A percentile compares a stretch with the other conserved stretches of the same genome.
These are phyloP conservation scores for Hymenoscyphus salicellus DNA, from an alignment of 2,329 filamentous ascomycete genomes.

Conservation along the genomic window DNA sequence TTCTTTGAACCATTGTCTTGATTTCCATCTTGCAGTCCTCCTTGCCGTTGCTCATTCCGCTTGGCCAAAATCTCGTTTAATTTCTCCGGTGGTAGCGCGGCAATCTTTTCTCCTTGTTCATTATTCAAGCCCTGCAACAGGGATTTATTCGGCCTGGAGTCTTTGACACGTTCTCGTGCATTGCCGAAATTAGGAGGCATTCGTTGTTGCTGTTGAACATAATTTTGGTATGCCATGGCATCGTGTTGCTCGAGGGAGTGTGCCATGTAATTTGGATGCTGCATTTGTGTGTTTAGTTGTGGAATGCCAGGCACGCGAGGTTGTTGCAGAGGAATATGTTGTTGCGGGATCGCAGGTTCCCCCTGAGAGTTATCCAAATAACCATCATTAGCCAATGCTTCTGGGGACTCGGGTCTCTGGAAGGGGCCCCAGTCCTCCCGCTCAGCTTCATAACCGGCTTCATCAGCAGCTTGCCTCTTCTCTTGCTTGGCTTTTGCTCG, in stretches of 20 bases:
- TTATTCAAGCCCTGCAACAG: conserved; percentile 43
- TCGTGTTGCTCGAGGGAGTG: conserved; percentile 62
- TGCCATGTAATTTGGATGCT: conserved; percentile 64
- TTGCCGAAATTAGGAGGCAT: conserved; percentile 75
- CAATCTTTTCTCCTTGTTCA: conserved; percentile 47
- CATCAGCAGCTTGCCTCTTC: no score
- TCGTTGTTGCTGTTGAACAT: conserved; percentile 69
- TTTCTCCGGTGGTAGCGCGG: conserved; percentile 47
- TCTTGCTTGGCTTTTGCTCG: no score
- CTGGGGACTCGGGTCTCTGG: no score
- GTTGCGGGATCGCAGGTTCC: no score
- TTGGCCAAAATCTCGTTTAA: conserved; percentile 50
- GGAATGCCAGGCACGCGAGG: conserved; percentile 58
- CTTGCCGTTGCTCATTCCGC: conserved; percentile 41
- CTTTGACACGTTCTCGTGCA: no score
- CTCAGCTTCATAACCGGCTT: no score
- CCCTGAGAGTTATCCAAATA: no score
- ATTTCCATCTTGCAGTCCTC: conserved; percentile 27
- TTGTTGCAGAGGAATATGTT: conserved; percentile 66
- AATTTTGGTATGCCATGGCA: conserved; percentile 79
- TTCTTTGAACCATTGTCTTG: conserved; percentile 28
- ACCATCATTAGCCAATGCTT: no score
- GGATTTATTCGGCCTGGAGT: no score
- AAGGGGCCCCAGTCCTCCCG: no score
- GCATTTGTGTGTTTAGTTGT: conserved; percentile 57